phyloP scores from a whole-genome alignment of 208 protist species.

The Endotrypanum monterogeii region DNA sequence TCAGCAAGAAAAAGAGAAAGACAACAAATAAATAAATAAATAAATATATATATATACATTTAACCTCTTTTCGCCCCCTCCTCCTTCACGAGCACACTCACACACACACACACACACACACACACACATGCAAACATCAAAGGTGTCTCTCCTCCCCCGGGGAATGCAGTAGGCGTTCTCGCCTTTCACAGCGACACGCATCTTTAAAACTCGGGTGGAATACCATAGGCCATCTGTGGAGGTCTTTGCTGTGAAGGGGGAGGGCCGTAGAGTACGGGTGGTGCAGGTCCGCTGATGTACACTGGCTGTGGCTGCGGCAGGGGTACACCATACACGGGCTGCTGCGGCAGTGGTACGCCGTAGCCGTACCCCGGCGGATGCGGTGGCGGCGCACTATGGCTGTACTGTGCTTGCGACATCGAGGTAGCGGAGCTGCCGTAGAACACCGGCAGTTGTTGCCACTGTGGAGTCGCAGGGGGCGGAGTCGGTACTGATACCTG shows the following conservation, averaged over 20 bases:
- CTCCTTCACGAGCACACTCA: background rate
- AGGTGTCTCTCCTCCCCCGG: background rate
- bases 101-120: too few species aligned
- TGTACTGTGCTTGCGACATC: background rate
- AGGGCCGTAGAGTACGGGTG: conserved; percentile 14
- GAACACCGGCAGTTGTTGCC: conserved; percentile 22
- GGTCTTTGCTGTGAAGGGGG: conserved; percentile 6
- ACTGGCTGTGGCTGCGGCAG: conserved; percentile 7
- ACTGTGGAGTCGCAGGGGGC: conserved; percentile 20
- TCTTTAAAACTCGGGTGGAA: conserved; percentile 29
- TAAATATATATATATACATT: background rate
- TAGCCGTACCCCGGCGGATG: conserved; percentile 13
- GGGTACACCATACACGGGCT: conserved; percentile 23
- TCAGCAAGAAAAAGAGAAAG: background rate
- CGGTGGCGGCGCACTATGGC: conserved; percentile 9
- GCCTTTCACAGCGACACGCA: background rate
- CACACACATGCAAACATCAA: too few species aligned
- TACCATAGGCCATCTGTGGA: conserved; percentile 34
- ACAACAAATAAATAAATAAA: background rate
- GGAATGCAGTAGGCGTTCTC: background rate
- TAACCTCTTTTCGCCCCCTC: background rate
- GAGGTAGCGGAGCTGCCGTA: conserved; percentile 7
- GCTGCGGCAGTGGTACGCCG: conserved; percentile 10
- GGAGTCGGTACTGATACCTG: conserved; percentile 7
- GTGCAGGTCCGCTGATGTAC: conserved; percentile 18